Evolutionary conservation across 441 rosid genomes (phyloP), one percentile per base, ranked within the genome.

Genomic region (Pelargonium australe): DNA sequence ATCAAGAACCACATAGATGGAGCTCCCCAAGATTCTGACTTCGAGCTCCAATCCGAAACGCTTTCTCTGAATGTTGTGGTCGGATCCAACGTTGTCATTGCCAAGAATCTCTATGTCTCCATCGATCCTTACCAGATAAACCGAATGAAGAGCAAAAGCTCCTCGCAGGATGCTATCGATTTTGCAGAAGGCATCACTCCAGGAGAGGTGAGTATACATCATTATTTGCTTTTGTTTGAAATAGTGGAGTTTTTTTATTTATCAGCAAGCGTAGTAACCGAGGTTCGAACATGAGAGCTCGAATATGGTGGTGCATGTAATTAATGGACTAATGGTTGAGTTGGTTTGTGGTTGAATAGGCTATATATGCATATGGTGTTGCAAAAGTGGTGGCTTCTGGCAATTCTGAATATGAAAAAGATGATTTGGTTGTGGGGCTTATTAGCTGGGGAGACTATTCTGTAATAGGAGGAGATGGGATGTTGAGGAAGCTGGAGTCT

Each of bases 101-200:
- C 82, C 9, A 85, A 79, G 72, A 83, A 81, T 73, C 75, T 82
- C 13, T 78, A 71, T 13, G 80, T 80, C 6, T 85, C 92, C 9
- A 79, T 86, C 0, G 89, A 85, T 45, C 89, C 85, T 65, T 81
- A 80, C 73, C 89, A 80, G 77, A 9, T 84, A 12, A 81, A 84
- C 73, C 80, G 85, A 64, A 70, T 85, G 75, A 85, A 85, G 74
- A 64, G 71, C 57, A 19, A 13, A n/a, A 79, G 87, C 78, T 72
- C 83, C 3, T 78, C 85, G 0, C 88, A 84, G 7, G 57, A 16
- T 14, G 23, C 41, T 0, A 1, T 44, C 1, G 13, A 41, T 0
- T 68, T 25, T 9, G 75, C 87, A 1, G 47, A 8, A 17, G 75
- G 66, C 8, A 43, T 83, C 20, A 0, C 47, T 31, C 84, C 83